Evolutionary conservation across 805 yeast species (phyloP).

Genomic region (Candida stauntonica): DNA sequence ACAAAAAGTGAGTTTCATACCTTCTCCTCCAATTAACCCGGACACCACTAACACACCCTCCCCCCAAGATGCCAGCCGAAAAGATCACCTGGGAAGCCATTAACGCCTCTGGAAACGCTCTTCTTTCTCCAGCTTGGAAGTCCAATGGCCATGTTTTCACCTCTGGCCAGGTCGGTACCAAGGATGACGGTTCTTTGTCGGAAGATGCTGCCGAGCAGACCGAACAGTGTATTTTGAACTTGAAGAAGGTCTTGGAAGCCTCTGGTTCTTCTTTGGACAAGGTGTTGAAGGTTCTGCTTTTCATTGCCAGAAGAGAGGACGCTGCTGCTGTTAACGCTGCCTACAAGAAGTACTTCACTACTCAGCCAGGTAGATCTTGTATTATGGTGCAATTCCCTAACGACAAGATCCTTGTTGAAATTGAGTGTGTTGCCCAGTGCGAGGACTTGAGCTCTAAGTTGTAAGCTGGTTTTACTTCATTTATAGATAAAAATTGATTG

Average conservation of each 20-base stretch:
- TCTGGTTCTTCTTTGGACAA: conserved; percentile 43
- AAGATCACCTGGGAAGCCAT: conserved; percentile 35
- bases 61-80: conserved; percentile 16
- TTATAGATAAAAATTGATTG: too few relatives aligned
- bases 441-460: conserved; percentile 11
- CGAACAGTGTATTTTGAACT: conserved; percentile 37
- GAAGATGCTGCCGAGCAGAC: conserved; percentile 43
- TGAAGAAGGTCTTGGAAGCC: conserved; percentile 37
- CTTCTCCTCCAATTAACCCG: too few relatives aligned
- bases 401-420: conserved; percentile 44
- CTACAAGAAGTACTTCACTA: conserved; percentile 42
- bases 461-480: conserved; percentile 1
- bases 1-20: too few relatives aligned
- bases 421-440: conserved; percentile 43
- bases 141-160: conserved; percentile 42
- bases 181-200: conserved; percentile 39
- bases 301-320: conserved; percentile 40
- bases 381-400: conserved; percentile 49
- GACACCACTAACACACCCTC: too few relatives aligned
- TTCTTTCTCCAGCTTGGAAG: conserved; percentile 39
- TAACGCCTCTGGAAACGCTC: conserved; percentile 26
- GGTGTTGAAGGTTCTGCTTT: conserved; percentile 46
- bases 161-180: conserved; percentile 44
- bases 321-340: conserved; percentile 41
- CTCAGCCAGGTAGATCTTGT: conserved; percentile 51